Conservation (phyloP, 345 rosid species). For the Citrus mangshanensis region DNA sequence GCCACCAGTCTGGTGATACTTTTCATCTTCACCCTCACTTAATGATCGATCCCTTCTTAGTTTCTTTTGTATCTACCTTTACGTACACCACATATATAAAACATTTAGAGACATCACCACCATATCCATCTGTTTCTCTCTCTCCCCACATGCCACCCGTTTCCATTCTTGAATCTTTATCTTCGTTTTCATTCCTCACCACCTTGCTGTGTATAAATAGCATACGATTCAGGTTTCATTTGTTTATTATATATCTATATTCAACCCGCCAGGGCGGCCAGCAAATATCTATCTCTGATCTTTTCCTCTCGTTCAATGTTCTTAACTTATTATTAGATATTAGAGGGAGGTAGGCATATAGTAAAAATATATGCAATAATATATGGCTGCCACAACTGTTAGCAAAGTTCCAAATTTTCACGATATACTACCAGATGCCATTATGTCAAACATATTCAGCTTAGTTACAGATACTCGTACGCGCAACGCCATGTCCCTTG, state of each 20-base stretch:
- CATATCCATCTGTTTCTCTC: not conserved
- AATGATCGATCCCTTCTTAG: not conserved
- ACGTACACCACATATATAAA: not conserved
- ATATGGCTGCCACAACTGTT: not conserved
- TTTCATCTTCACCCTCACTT: slow-evolving; percentile 3
- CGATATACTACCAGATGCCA: slow-evolving; percentile 51
- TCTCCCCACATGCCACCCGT: not conserved
- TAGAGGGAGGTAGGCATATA: not conserved
- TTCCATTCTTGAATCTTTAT: not conserved
- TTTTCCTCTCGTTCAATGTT: too few relatives aligned
- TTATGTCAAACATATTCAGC: slow-evolving; percentile 49
- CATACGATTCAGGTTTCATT: not conserved
- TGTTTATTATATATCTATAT: not conserved
- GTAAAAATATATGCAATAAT: not conserved
- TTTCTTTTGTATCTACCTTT: not conserved
- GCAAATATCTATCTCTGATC: too few relatives aligned
- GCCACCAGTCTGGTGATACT: slow-evolving; percentile 5
- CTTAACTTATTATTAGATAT: not conserved
- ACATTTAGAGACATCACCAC: not conserved
- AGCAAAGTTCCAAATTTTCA: not conserved
- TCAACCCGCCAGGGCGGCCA: not conserved
- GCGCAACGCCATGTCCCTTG: slow-evolving; percentile 72
- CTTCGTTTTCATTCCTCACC: not conserved
- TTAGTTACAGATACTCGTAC: slow-evolving; percentile 57
- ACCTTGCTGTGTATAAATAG: not conserved